Percentiles rank a stretch among this genome's conserved stretches.
Conservation (phyloP, 208 protist species). For the Angomonas deanei region DNA sequence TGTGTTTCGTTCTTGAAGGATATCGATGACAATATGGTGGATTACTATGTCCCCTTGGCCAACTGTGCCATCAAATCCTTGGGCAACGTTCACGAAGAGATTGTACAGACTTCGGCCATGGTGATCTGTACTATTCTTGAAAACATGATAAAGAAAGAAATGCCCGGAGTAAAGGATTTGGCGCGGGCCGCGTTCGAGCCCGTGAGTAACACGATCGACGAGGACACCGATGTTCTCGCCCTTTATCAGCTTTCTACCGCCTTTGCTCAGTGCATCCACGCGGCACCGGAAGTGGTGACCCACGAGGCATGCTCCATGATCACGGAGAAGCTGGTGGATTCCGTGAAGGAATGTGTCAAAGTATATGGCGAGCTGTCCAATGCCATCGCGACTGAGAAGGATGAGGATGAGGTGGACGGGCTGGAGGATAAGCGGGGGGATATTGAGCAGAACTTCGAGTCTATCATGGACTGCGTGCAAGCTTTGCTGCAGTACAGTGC, state of each 20-base stretch:
- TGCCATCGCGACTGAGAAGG: conserved; percentile 57
- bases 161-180: conserved; percentile 38
- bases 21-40: conserved; percentile 37
- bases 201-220: conserved; percentile 52
- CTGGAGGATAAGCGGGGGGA: conserved; percentile 72
- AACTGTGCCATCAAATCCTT: conserved; percentile 56
- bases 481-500: conserved; percentile 57
- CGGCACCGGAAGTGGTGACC: conserved; percentile 48
- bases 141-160: conserved; percentile 31
- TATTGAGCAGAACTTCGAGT: conserved; percentile 50
- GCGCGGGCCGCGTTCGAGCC: conserved; percentile 33
- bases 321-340: conserved; percentile 60
- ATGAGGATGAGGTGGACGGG: conserved; percentile 83
- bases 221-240: conserved; percentile 56
- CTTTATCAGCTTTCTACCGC: conserved; percentile 59
- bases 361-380: conserved; percentile 36
- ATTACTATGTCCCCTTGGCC: conserved; percentile 64
- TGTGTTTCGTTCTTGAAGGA: conserved; percentile 65
- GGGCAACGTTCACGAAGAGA: conserved; percentile 46
- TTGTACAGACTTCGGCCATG: conserved; percentile 63
- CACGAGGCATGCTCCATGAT: conserved; percentile 40
- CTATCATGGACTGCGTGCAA: conserved; percentile 54
- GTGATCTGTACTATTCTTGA: conserved; percentile 66
- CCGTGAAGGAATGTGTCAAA: conserved; percentile 49
- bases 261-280: conserved; percentile 56